Evolutionary conservation across 1,284 basidiomycete species (phyloP).

Genomic region (Pascua guehoae): DNA sequence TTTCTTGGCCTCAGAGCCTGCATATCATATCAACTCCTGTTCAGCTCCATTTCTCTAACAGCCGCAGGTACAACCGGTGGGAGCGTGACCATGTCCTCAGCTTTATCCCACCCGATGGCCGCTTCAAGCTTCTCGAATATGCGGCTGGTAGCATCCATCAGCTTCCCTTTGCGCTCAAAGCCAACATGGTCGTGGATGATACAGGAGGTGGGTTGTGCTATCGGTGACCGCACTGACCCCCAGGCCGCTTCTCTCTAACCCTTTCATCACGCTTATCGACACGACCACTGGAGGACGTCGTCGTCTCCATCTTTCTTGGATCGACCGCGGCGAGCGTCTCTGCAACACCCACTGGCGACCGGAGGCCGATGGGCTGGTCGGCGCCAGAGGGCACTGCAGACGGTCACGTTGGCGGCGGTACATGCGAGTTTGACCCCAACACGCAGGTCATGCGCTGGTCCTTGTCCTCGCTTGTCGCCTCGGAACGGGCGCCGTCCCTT

Average conservation of each 20-base stretch:
- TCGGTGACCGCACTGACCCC: too few relatives aligned
- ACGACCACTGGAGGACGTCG: slow-evolving; percentile 65
- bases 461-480: slow-evolving; percentile 64
- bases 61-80: slow-evolving; percentile 69
- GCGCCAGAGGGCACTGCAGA: slow-evolving; percentile 28
- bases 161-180: slow-evolving; percentile 65
- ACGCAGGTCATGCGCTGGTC: slow-evolving; percentile 69
- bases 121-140: slow-evolving; percentile 82
- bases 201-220: slow-evolving; percentile 58
- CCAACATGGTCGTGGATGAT: slow-evolving; percentile 59
- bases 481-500: slow-evolving; percentile 64
- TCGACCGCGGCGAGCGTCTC: slow-evolving; percentile 58
- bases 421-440: slow-evolving; percentile 73
- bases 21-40: too few relatives aligned
- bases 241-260: slow-evolving; percentile 68
- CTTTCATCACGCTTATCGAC: slow-evolving; percentile 65
- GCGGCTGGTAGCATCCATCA: slow-evolving; percentile 54
- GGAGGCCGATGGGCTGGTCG: slow-evolving; percentile 24
- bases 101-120: slow-evolving; percentile 92
- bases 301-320: slow-evolving; percentile 70
- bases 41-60: not conserved
- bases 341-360: slow-evolving; percentile 45
- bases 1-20: too few relatives aligned
- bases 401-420: slow-evolving; percentile 57
- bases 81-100: slow-evolving; percentile 72